Evolutionary conservation across 2,329 filamentous ascomycete genomes (phyloP), one percentile per base, ranked within the genome.

Genomic region (Didymella arachidicola): DNA sequence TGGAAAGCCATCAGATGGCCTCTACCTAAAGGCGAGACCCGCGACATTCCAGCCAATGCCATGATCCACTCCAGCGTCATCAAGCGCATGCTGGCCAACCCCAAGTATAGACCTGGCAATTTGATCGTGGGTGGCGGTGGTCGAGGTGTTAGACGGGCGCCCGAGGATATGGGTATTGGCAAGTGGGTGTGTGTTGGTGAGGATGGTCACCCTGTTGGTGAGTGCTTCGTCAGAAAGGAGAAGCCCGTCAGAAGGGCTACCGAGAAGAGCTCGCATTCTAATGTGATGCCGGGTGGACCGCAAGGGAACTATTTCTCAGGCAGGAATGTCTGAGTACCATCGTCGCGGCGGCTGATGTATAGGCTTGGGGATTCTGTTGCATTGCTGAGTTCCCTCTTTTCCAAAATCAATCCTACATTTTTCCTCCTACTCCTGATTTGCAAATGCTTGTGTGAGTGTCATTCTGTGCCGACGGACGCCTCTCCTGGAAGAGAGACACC

Each of bases 1-100:
- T 95, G 92, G 91, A 88, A 87, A 74, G 88, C 90, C 0, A 94
- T 95, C 64, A 82, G 87, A 8, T 94, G 91, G 89, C 91, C 91
- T 0, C 78, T 94, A 2, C 91, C 91, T 0, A 85, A 87, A 29
- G 92, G 91, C 10, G 91, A 94, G 76, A 86, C 89, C 0, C 85
- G 91, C 16, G 91, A 95, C 68, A 87, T 95, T 1, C 91, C 91
- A 0, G 76, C 84, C 8, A 81, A 88, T 53, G 90, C 88, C 0
- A 81, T 87, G 22, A 84, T 95, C 2, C 91, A 95, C 67, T 85
- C 87, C 41, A 91, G 88, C 22, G 91, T 92, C 0, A 87, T 95
- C 57, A 85, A 86, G 18, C 84, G 91, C 7, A 89, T 95, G 87
- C 75, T 86, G 45, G 75, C 79, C 7, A 84, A 93, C 59, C 72